Base-by-base conservation (phyloP, 306 rosid species). In the Myrica gale region DNA sequence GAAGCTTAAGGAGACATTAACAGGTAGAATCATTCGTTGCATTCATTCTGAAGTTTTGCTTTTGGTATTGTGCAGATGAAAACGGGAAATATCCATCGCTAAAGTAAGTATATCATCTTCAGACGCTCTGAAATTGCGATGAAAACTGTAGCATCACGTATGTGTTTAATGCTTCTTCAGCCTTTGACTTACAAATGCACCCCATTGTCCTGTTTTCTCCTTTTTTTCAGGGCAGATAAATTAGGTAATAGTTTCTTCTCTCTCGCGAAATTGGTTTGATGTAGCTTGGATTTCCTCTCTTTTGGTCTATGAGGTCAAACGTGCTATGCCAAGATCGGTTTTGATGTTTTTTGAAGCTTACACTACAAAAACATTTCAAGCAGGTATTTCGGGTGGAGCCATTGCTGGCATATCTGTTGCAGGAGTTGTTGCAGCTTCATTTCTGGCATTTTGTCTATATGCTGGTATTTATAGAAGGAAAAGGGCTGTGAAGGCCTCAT, bases 161-260 rank as follows among this genome's bases (percentile, higher is more conserved):
- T 48, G 51, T 50, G 42, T 23, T 52, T 45, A 23, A 72, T 43
- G 44, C 54, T n/a, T 32, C 67, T 45, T 63, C 68, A 70, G 78
- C 20, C 15, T 45, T 48, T 32, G 2, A 63, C 85, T 78, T 63
- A 82, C 66, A 78, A 63, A 58, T 48, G 19, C 58, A 26, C 58
- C 72, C 58, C 51, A 76, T 81, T 23, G 68, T 46, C 77, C 20
- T 71, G 74, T 68, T 44, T 37, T 32, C 37, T 32, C 37, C 74
- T 12, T 54, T 75, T 74, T 68, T 86, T 87, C 97, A 91, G 97
- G 50, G 82, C 92, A 91, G n/a, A n/a, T n/a, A n/a, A n/a, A n/a
- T n/a, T n/a, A n/a, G 97, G 89, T 89, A 2, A 0, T 2, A 2
- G 37, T 32, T 32, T 32, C 37, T 32, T 23, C 69, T 68, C 79